Conservation (phyloP, 352 stramenopile species). For the Peronospora tabacina region DNA sequence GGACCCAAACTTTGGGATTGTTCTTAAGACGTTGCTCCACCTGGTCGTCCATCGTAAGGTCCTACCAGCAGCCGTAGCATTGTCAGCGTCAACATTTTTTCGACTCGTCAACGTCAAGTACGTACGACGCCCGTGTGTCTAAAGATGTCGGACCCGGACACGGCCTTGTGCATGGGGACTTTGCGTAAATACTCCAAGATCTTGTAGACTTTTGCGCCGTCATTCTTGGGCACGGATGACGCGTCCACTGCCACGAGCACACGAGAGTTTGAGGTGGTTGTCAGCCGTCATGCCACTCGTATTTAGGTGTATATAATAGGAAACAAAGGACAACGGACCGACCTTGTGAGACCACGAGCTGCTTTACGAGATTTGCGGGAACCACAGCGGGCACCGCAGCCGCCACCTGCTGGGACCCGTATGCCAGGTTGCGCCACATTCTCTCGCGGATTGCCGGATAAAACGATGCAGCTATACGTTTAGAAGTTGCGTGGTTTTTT, state of each 20-base stretch:
- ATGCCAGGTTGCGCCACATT: constrained; percentile 77
- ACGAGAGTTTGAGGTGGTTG: neutral
- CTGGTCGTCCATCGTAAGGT: constrained; percentile 75
- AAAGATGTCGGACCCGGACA: constrained; percentile 64
- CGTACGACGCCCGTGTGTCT: constrained; percentile 78
- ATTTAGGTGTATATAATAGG: neutral
- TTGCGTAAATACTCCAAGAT: constrained; percentile 82
- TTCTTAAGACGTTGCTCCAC: constrained; percentile 80
- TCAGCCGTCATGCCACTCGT: neutral
- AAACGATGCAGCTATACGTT: neutral
- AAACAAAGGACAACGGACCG: constrained; percentile 21
- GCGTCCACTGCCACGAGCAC: constrained; percentile 45
- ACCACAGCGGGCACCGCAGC: constrained; percentile 56
- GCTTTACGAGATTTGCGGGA: constrained; percentile 44
- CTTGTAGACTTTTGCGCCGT: constrained; percentile 82
- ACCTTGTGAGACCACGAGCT: constrained; percentile 62
- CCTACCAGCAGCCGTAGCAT: constrained; percentile 22
- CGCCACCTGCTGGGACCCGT: constrained; percentile 66
- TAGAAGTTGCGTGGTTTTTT: neutral
- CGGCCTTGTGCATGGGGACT: constrained; percentile 69
- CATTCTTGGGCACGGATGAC: constrained; percentile 76
- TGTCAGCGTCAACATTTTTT: constrained; percentile 1
- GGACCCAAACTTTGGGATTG: constrained; percentile 76
- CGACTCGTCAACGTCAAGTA: constrained; percentile 6
- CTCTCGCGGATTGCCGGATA: neutral